Percentiles rank a stretch among this genome's conserved stretches.
phyloP scores from a whole-genome alignment of 306 rosid species.

The Acacia crassicarpa region DNA sequence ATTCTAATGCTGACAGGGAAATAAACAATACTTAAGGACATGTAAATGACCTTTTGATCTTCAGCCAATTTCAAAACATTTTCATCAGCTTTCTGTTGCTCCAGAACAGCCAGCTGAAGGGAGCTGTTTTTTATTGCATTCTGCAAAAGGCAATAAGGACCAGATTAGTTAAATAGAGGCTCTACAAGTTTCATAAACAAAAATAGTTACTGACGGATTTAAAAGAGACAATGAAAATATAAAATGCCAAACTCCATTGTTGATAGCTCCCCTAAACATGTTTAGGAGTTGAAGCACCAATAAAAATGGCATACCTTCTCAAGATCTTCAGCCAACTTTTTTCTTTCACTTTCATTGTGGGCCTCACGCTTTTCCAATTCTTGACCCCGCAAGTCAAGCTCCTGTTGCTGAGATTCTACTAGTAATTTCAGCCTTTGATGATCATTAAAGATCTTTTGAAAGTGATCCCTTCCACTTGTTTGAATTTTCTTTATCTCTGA shows the following conservation, averaged over 20 bases:
- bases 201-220: background rate
- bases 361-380: conserved; percentile 92
- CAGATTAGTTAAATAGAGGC: conserved; percentile 29
- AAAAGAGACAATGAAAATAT: conserved; percentile 10
- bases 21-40: conserved; percentile 29
- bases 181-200: conserved; percentile 22
- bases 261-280: conserved; percentile 22
- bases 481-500: conserved; percentile 82
- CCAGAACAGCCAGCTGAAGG: conserved; percentile 82
- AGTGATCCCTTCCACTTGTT: conserved; percentile 81
- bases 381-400: conserved; percentile 64
- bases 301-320: conserved; percentile 57
- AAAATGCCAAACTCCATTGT: conserved; percentile 15
- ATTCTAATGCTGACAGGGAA: conserved; percentile 32
- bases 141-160: conserved; percentile 47
- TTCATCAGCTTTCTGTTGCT: conserved; percentile 76
- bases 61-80: conserved; percentile 82
- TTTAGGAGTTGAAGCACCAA: conserved; percentile 39
- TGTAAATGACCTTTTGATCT: conserved; percentile 83
- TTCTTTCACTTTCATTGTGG: conserved; percentile 76
- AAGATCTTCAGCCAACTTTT: conserved; percentile 76
- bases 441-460: conserved; percentile 75
- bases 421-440: conserved; percentile 78
- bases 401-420: conserved; percentile 78
- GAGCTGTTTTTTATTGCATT: conserved; percentile 63